These are phyloP conservation scores for Ascochyta pisi DNA, from an alignment of 2,329 filamentous ascomycete genomes.

Conservation along the genomic window DNA sequence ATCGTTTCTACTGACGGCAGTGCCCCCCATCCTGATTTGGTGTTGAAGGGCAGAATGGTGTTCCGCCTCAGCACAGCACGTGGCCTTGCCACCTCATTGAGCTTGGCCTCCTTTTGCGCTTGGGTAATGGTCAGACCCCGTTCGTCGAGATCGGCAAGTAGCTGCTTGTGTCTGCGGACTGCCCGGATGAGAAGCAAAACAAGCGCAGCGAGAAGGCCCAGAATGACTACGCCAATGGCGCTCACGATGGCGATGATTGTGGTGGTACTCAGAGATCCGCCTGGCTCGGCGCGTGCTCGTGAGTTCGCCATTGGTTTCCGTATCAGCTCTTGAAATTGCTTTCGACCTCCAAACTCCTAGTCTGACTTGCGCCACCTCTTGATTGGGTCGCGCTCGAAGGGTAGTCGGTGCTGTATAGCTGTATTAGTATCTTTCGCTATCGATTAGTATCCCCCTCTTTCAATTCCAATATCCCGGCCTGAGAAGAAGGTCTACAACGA, in stretches of 20 bases:
- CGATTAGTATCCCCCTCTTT: constrained; percentile 29
- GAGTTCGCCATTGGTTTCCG: constrained; percentile 16
- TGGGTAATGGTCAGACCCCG: constrained; percentile 38
- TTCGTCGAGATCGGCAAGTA: constrained; percentile 43
- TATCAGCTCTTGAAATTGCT: background rate
- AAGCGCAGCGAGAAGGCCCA: constrained; percentile 33
- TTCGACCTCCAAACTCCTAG: background rate
- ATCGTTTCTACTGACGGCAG: constrained; percentile 51
- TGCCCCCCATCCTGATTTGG: constrained; percentile 50
- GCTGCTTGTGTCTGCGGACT: constrained; percentile 36
- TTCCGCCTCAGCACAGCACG: constrained; percentile 43
- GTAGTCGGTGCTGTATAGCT: background rate
- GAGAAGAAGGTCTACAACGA: constrained; percentile 20
- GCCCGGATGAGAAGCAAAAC: constrained; percentile 38
- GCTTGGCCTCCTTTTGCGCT: constrained; percentile 27
- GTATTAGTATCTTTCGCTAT: constrained; percentile 3
- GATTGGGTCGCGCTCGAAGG: background rate
- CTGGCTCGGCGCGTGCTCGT: constrained; percentile 15
- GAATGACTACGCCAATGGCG: constrained; percentile 34
- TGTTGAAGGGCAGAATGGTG: constrained; percentile 44
- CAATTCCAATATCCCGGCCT: constrained; percentile 2
- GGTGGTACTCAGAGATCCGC: constrained; percentile 31
- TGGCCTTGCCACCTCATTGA: constrained; percentile 32
- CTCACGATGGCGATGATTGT: constrained; percentile 34
- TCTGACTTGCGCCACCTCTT: background rate